These are phyloP conservation scores for Suhomyces chickasaworum DNA, from an alignment of 1,139 yeast genomes.

Conservation along the genomic window DNA sequence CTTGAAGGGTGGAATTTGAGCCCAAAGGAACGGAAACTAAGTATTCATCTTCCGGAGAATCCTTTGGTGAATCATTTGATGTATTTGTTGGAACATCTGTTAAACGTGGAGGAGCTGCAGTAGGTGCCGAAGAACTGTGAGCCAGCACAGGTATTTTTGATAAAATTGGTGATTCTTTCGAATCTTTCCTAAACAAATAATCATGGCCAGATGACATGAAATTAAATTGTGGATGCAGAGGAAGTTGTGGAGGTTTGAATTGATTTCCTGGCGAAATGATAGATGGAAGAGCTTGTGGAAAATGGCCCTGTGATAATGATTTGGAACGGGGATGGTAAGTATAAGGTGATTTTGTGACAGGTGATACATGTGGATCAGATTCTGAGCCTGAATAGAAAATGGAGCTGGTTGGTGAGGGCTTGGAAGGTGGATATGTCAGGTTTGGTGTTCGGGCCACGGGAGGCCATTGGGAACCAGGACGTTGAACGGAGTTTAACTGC, in stretches of 20 bases:
- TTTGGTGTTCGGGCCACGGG: not conserved
- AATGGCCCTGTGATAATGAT: not conserved
- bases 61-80: not conserved
- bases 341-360: slow-evolving; percentile 3
- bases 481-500: not conserved
- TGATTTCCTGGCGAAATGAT: slow-evolving; percentile 4
- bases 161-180: not conserved
- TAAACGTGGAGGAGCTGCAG: not conserved
- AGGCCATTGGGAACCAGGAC: not conserved
- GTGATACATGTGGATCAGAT: not conserved
- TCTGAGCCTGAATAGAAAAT: not conserved
- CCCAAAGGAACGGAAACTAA: slow-evolving; percentile 39
- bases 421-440: not conserved
- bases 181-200: not conserved
- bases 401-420: not conserved
- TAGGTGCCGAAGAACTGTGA: not conserved
- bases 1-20: slow-evolving; percentile 38
- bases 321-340: not conserved
- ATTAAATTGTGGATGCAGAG: not conserved
- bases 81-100: not conserved
- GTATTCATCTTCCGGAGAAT: not conserved
- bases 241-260: slow-evolving; percentile 3
- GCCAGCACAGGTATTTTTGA: not conserved
- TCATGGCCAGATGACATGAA: not conserved
- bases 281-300: not conserved